Evolutionary conservation across 306 rosid genomes (phyloP).

Genomic region (Mimosa pudica): DNA sequence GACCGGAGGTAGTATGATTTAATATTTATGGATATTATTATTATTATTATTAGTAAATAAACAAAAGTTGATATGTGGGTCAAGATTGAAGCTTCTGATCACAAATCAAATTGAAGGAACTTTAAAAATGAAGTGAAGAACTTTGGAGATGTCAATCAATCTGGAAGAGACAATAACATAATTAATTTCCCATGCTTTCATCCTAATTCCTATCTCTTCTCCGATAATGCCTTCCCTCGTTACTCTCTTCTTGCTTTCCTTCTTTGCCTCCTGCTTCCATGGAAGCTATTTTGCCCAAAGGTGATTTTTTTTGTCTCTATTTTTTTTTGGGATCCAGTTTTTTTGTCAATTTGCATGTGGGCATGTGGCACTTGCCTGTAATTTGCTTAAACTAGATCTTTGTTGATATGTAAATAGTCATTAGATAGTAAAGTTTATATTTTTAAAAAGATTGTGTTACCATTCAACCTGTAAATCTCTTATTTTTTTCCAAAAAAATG

Average conservation of each 20-base stretch:
- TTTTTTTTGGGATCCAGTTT: background rate
- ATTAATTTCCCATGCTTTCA: too few relatives aligned
- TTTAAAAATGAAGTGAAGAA: background rate
- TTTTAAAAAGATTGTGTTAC: background rate
- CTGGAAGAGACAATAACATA: background rate
- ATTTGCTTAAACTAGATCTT: background rate
- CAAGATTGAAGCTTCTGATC: background rate
- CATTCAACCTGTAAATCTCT: background rate
- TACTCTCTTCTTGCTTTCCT: constrained; percentile 41
- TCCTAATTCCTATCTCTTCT: background rate
- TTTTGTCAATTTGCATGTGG: background rate
- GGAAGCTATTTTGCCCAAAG: constrained; percentile 40
- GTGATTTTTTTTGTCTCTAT: constrained; percentile 36
- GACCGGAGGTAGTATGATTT: too few relatives aligned
- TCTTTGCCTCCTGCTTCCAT: constrained; percentile 30
- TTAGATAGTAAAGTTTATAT: background rate
- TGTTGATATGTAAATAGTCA: background rate
- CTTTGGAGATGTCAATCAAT: background rate
- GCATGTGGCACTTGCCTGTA: background rate
- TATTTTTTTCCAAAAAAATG: background rate
- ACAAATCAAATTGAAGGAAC: background rate
- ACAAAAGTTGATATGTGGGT: background rate
- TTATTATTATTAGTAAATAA: background rate
- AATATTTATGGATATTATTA: background rate
- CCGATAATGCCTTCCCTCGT: constrained; percentile 49